Conservation (phyloP, 345 rosid species). For the Populus alba region DNA sequence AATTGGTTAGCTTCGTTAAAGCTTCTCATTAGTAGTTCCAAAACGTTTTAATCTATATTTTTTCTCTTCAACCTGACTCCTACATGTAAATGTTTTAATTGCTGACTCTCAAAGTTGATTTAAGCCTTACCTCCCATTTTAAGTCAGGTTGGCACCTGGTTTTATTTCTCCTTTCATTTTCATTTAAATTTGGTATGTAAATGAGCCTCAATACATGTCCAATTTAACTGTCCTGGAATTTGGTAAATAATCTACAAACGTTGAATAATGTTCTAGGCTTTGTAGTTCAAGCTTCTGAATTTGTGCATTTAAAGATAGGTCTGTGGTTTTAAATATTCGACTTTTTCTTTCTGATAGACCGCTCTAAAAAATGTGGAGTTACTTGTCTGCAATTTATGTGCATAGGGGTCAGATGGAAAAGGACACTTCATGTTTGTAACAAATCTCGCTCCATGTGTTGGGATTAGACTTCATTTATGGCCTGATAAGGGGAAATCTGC, state of each 20-base stretch:
- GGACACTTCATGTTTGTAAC: slow-evolving; percentile 87
- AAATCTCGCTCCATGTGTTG: slow-evolving; percentile 91
- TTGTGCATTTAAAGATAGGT: not conserved
- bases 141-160: not conserved
- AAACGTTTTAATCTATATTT: not conserved
- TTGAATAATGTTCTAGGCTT: not conserved
- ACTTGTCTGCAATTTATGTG: slow-evolving; percentile 25
- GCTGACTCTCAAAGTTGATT: not conserved
- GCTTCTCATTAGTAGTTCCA: slow-evolving; percentile 5
- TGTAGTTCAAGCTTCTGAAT: not conserved
- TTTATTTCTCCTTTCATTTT: not conserved
- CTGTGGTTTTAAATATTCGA: not conserved
- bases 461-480: slow-evolving; percentile 94
- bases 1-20: slow-evolving; percentile 57
- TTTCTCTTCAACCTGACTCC: not conserved
- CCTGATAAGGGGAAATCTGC: slow-evolving; percentile 64
- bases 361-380: not conserved
- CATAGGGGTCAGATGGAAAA: slow-evolving; percentile 78
- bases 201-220: not conserved
- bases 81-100: not conserved
- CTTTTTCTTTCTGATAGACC: not conserved
- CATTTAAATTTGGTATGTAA: not conserved
- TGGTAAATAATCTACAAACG: not conserved
- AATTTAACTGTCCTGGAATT: not conserved
- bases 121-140: not conserved